Conservation (phyloP, 78 protist species). For the Pelomyxa schiedti region DNA sequence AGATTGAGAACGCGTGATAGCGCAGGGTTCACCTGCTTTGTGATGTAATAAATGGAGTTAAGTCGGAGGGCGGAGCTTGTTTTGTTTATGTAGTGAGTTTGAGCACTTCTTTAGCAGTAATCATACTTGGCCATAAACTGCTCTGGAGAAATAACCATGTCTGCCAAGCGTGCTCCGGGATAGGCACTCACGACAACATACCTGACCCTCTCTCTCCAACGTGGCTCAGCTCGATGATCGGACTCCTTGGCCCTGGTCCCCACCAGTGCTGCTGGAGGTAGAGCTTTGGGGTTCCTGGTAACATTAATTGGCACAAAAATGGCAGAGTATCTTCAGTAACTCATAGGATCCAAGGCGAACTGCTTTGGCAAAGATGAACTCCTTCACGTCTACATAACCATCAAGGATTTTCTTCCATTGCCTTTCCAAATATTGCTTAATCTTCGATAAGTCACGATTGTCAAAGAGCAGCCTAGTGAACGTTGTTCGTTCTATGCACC, state of each 20-base stretch:
- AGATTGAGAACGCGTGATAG: constrained; percentile 55
- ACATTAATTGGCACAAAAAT: neutral
- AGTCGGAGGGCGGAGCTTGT: neutral
- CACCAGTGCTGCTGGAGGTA: constrained; percentile 68
- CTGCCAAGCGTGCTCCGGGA: constrained; percentile 47
- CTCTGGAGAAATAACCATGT: constrained; percentile 50
- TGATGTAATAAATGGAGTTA: constrained; percentile 58
- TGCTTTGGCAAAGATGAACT: constrained; percentile 76
- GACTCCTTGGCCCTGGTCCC: constrained; percentile 13
- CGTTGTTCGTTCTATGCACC: no score
- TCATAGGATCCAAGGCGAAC: constrained; percentile 56
- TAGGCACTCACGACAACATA: constrained; percentile 61
- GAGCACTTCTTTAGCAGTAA: neutral
- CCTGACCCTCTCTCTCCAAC: constrained; percentile 60
- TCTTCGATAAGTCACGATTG: constrained; percentile 47
- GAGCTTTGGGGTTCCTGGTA: neutral
- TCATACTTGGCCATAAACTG: constrained; percentile 9
- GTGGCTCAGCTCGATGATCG: constrained; percentile 76
- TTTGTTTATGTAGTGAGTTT: neutral
- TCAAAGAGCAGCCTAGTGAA: constrained; percentile 52
- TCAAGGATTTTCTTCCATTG: constrained; percentile 44
- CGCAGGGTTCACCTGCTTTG: constrained; percentile 74
- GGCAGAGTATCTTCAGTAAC: neutral
- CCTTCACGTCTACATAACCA: constrained; percentile 33
- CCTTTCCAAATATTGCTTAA: constrained; percentile 42